Percentiles rank a stretch among this genome's conserved stretches.
phyloP scores from a whole-genome alignment of 2,329 filamentous ascomycete genomes.

The Xylaria sp. region DNA sequence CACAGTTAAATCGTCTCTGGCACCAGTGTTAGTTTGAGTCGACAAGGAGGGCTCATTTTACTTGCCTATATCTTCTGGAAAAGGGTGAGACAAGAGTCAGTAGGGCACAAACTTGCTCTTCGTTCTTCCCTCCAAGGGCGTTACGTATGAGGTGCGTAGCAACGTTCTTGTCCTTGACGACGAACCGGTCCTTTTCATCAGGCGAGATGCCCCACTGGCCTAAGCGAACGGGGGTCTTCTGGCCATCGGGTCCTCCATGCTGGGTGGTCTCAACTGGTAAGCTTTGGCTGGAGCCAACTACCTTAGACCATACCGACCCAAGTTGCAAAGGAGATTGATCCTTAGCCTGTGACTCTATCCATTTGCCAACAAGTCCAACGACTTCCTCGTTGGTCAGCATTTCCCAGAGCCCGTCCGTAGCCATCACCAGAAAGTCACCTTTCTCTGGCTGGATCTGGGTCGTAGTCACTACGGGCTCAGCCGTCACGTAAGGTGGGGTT shows the following conservation, averaged over 20 bases:
- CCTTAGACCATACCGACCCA: conserved; percentile 73
- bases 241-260: conserved; percentile 67
- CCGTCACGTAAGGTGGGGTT: conserved; percentile 96
- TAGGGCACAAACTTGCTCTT: conserved; percentile 91
- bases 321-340: conserved; percentile 71
- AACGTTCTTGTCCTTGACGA: conserved; percentile 94
- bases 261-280: conserved; percentile 81
- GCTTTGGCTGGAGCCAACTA: conserved; percentile 66
- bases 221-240: conserved; percentile 87
- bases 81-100: conserved; percentile 92
- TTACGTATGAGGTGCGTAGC: conserved; percentile 96
- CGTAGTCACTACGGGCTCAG: conserved; percentile 92
- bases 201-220: conserved; percentile 89
- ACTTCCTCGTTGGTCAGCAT: conserved; percentile 99
- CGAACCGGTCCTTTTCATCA: conserved; percentile 81
- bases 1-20: conserved; percentile 91
- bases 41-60: conserved; percentile 20
- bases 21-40: conserved; percentile 38
- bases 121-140: conserved; percentile 90
- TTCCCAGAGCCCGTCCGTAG: conserved; percentile 97
- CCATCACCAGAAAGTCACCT: conserved; percentile 95
- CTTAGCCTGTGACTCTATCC: conserved; percentile 82
- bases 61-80: conserved; percentile 87
- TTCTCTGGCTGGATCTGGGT: conserved; percentile 90
- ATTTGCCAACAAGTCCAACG: conserved; percentile 93